Percentiles rank a stretch among this genome's conserved stretches.
These are phyloP conservation scores for Polyrhizophydium stewartii DNA, from an alignment of 371 early-diverging fungal species.

Conservation along the genomic window DNA sequence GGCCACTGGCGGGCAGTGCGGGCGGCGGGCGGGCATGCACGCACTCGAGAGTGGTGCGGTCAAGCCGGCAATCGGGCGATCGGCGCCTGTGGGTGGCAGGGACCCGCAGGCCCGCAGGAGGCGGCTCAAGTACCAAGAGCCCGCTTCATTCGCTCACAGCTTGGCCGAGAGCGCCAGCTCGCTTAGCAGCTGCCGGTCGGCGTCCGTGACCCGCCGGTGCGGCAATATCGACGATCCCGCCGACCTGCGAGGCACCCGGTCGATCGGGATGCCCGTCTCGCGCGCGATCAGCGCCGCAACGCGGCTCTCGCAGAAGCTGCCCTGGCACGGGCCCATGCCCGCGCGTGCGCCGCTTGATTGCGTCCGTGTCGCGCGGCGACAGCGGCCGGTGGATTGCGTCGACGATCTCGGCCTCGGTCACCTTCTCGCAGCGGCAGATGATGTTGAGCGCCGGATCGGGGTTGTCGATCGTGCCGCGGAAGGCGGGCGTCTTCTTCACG, in stretches of 20 bases:
- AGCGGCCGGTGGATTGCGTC: slow-evolving; percentile 38
- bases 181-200: slow-evolving; percentile 27
- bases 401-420: slow-evolving; percentile 38
- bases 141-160: background rate
- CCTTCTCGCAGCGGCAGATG: slow-evolving; percentile 39
- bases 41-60: too few species aligned
- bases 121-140: too few species aligned
- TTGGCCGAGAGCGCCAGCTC: slow-evolving; percentile 11
- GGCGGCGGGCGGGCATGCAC: too few species aligned
- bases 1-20: too few species aligned
- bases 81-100: too few species aligned
- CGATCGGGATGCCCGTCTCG: slow-evolving; percentile 24
- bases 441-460: slow-evolving; percentile 27
- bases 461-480: slow-evolving; percentile 28
- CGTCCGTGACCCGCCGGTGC: slow-evolving; percentile 32
- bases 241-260: slow-evolving; percentile 21
- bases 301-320: slow-evolving; percentile 30
- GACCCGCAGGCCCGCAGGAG: too few species aligned
- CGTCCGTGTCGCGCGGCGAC: slow-evolving; percentile 23
- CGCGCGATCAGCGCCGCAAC: slow-evolving; percentile 25
- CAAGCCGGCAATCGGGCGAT: too few species aligned
- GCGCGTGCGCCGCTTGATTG: slow-evolving; percentile 38
- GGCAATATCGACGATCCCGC: slow-evolving; percentile 32
- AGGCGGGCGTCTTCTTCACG: slow-evolving; percentile 16
- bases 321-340: slow-evolving; percentile 43